Evolutionary conservation across 1,284 basidiomycete species (phyloP).

Genomic region (Wallemia hederae): DNA sequence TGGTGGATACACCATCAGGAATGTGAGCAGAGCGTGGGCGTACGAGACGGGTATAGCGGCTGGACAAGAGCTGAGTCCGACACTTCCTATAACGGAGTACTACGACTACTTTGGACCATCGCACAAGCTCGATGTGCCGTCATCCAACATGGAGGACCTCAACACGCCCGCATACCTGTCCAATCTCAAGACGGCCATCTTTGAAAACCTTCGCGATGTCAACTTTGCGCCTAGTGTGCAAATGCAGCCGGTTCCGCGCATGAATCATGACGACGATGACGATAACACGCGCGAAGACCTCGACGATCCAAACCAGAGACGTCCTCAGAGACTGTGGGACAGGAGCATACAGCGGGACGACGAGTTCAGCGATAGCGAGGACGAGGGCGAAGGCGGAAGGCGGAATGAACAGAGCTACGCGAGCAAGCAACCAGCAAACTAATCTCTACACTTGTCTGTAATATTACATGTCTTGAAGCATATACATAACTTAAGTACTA

Average conservation of each 20-base stretch:
- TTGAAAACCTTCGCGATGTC: conserved; percentile 60
- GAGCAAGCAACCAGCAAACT: not conserved
- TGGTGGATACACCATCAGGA: conserved; percentile 95
- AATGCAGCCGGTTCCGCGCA: conserved; percentile 23
- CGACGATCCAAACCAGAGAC: too few relatives aligned
- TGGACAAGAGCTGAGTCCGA: conserved; percentile 69
- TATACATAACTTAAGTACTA: not conserved
- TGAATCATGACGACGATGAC: not conserved
- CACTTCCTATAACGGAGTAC: conserved; percentile 88
- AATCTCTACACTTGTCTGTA: not conserved
- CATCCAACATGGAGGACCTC: conserved; percentile 86
- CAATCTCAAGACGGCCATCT: conserved; percentile 66
- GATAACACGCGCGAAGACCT: not conserved
- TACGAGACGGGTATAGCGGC: conserved; percentile 92
- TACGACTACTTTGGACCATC: conserved; percentile 98
- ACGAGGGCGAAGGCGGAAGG: conserved; percentile 54
- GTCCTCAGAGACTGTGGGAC: conserved; percentile 21
- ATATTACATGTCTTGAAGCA: conserved; percentile 1
- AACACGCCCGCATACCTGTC: conserved; percentile 81
- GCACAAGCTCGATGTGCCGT: conserved; percentile 82
- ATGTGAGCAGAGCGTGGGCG: conserved; percentile 89
- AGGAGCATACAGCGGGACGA: not conserved
- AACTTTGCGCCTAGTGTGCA: conserved; percentile 72
- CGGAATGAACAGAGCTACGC: conserved; percentile 19
- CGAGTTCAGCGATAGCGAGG: conserved; percentile 13